phyloP scores from a whole-genome alignment of 371 early-diverging fungal species.

The Rhizopus delemar region DNA sequence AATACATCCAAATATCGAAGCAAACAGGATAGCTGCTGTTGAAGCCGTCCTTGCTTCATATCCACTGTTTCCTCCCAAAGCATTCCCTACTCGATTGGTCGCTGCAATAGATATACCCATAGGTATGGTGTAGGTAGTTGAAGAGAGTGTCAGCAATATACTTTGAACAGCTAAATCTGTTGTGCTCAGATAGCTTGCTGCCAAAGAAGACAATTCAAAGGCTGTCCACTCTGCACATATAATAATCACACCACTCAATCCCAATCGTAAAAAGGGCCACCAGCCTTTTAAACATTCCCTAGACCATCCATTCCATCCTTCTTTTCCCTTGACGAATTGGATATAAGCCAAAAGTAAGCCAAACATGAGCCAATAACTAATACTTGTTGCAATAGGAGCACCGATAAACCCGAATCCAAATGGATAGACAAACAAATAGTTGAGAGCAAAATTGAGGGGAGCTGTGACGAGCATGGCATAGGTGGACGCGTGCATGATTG shows the following conservation, averaged over 20 bases:
- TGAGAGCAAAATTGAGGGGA: slow-evolving; percentile 75
- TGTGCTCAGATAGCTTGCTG: slow-evolving; percentile 77
- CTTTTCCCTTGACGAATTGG: slow-evolving; percentile 63
- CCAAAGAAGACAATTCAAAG: slow-evolving; percentile 45
- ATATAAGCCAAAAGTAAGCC: slow-evolving; percentile 64
- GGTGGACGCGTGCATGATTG: slow-evolving; percentile 81
- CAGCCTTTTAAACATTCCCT: slow-evolving; percentile 63
- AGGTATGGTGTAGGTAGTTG: slow-evolving; percentile 72
- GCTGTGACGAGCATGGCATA: slow-evolving; percentile 67
- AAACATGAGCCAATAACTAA: slow-evolving; percentile 76
- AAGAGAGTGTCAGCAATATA: slow-evolving; percentile 72
- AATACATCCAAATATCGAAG: slow-evolving; percentile 41
- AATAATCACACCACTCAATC: slow-evolving; percentile 71
- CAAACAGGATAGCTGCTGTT: slow-evolving; percentile 48
- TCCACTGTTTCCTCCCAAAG: slow-evolving; percentile 56
- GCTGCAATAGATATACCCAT: slow-evolving; percentile 74
- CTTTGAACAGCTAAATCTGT: slow-evolving; percentile 84
- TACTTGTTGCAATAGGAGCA: slow-evolving; percentile 78
- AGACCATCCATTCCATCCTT: slow-evolving; percentile 88
- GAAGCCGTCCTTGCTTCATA: slow-evolving; percentile 51
- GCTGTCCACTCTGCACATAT: slow-evolving; percentile 78
- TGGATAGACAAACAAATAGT: slow-evolving; percentile 75
- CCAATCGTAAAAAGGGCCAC: slow-evolving; percentile 72
- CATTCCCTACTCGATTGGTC: slow-evolving; percentile 82
- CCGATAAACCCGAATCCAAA: slow-evolving; percentile 78